These are phyloP conservation scores for Margaritispora aquatica DNA, from an alignment of 495 filamentous ascomycete genomes.

Conservation along the genomic window DNA sequence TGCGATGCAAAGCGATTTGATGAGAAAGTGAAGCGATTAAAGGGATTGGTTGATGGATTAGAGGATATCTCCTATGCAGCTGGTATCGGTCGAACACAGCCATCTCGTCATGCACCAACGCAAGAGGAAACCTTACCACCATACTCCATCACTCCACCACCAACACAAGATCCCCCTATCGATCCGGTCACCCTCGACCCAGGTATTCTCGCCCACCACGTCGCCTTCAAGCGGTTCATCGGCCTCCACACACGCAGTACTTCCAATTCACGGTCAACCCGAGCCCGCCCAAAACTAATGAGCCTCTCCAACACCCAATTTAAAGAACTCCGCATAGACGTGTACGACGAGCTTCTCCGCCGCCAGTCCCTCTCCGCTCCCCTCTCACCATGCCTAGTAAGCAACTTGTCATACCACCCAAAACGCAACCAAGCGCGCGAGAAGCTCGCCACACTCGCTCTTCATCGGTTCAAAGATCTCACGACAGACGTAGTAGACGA, in stretches of 20 bases:
- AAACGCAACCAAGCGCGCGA: slow-evolving; percentile 92
- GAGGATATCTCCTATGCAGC: slow-evolving; percentile 18
- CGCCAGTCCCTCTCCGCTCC: slow-evolving; percentile 54
- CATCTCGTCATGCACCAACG: neutral
- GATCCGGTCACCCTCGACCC: neutral
- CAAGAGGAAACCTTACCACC: slow-evolving; percentile 7
- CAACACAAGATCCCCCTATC: neutral
- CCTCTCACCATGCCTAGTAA: slow-evolving; percentile 63
- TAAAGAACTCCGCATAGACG: slow-evolving; percentile 87
- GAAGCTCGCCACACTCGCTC: slow-evolving; percentile 77
- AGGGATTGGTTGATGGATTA: slow-evolving; percentile 22
- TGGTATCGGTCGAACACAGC: neutral
- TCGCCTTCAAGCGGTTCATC: slow-evolving; percentile 67
- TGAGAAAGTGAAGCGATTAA: slow-evolving; percentile 16
- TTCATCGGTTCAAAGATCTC: slow-evolving; percentile 74
- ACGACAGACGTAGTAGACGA: slow-evolving; percentile 91
- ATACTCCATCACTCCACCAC: neutral
- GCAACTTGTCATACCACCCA: slow-evolving; percentile 77
- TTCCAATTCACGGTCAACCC: slow-evolving; percentile 57
- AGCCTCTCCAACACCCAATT: slow-evolving; percentile 80
- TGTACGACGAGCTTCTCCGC: slow-evolving; percentile 87
- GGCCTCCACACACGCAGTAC: slow-evolving; percentile 59
- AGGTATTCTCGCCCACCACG: slow-evolving; percentile 56
- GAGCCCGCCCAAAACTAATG: slow-evolving; percentile 83
- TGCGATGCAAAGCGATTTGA: slow-evolving; percentile 20